Conservation (phyloP, 1,139 yeast genomes). For the Lodderomyces jiufengensis region DNA sequence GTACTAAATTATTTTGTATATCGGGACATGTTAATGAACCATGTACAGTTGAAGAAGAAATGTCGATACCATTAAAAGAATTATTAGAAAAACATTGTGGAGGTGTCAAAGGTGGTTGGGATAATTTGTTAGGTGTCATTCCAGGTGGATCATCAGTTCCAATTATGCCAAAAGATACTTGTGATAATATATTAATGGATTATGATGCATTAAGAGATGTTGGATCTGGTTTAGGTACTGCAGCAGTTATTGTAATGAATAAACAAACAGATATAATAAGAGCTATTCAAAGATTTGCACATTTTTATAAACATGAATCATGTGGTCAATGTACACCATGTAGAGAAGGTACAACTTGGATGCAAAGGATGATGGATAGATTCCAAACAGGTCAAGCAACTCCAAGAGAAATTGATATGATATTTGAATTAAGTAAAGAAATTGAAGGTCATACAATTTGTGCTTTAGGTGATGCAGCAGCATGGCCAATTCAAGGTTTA, state of each 20-base stretch:
- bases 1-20: conserved; percentile 79
- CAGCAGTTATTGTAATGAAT: conserved; percentile 88
- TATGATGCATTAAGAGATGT: conserved; percentile 80
- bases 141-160: conserved; percentile 93
- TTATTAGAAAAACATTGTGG: conserved; percentile 85
- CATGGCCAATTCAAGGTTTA: conserved; percentile 90
- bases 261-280: conserved; percentile 78
- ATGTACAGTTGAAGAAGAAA: conserved; percentile 88
- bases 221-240: conserved; percentile 86
- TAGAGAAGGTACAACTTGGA: conserved; percentile 90
- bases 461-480: conserved; percentile 90
- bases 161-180: conserved; percentile 60
- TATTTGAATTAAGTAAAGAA: conserved; percentile 76
- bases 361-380: conserved; percentile 79
- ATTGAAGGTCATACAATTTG: conserved; percentile 89
- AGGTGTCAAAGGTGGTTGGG: conserved; percentile 90
- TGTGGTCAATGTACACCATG: conserved; percentile 96
- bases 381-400: conserved; percentile 74
- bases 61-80: conserved; percentile 82
- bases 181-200: conserved; percentile 76
- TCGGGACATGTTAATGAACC: conserved; percentile 91
- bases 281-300: conserved; percentile 79
- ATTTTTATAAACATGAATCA: conserved; percentile 85
- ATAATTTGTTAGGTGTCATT: conserved; percentile 75
- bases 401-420: conserved; percentile 76